phyloP scores from a whole-genome alignment of 768 basidiomycete genomes.

The Cyclocybe aegerita region DNA sequence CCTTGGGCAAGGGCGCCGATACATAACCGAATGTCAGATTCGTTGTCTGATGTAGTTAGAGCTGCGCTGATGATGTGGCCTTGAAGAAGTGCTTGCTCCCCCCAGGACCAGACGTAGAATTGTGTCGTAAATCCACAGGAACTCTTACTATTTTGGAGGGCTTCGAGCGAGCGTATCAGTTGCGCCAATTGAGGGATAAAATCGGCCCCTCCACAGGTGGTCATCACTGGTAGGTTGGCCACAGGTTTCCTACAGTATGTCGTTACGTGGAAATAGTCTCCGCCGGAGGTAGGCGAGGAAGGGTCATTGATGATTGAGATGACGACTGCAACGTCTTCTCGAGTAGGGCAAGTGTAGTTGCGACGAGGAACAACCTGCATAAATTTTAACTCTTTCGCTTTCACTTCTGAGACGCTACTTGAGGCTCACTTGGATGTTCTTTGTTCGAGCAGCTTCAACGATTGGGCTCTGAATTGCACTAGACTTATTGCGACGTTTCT shows the following conservation, averaged over 20 bases:
- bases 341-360: slow-evolving; percentile 43
- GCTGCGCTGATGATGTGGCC: slow-evolving; percentile 41
- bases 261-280: slow-evolving; percentile 38
- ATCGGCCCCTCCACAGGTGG: slow-evolving; percentile 23
- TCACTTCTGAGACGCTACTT: neutral
- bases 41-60: slow-evolving; percentile 28
- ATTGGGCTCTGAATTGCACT: slow-evolving; percentile 30
- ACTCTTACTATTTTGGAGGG: slow-evolving; percentile 9
- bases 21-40: slow-evolving; percentile 39
- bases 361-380: slow-evolving; percentile 38
- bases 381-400: slow-evolving; percentile 1
- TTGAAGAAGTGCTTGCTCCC: slow-evolving; percentile 39
- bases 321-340: slow-evolving; percentile 45
- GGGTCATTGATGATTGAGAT: slow-evolving; percentile 44
- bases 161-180: slow-evolving; percentile 34
- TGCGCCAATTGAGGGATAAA: slow-evolving; percentile 36
- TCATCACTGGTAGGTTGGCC: slow-evolving; percentile 16
- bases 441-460: slow-evolving; percentile 36
- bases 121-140: slow-evolving; percentile 31
- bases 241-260: slow-evolving; percentile 21
- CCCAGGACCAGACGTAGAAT: slow-evolving; percentile 47
- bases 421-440: slow-evolving; percentile 30
- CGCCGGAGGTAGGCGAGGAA: slow-evolving; percentile 25
- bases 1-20: slow-evolving; percentile 52
- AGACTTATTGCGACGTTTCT: slow-evolving; percentile 15